These are phyloP conservation scores for Thalassiosira ordinaria DNA, from an alignment of 352 stramenopile species.

Conservation along the genomic window DNA sequence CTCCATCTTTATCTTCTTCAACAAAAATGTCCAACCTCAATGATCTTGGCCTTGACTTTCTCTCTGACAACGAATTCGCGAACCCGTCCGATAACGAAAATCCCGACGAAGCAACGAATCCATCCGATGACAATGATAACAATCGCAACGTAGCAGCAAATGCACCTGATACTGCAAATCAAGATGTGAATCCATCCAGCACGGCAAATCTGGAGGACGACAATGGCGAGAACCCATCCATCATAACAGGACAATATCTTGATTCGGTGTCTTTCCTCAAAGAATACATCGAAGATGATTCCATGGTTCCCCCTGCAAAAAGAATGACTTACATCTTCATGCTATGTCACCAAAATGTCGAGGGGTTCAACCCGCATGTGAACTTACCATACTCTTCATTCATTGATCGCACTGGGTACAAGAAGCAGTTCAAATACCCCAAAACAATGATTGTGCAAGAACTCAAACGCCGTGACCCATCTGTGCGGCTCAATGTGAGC, in stretches of 20 bases:
- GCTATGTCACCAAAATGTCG: background rate
- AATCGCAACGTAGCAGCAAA: too few relatives aligned
- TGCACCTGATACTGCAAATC: too few relatives aligned
- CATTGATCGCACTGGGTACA: background rate
- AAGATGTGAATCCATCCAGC: too few relatives aligned
- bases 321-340: background rate
- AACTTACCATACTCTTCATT: background rate
- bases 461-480: background rate
- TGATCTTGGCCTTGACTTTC: background rate
- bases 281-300: background rate
- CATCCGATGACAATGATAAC: too few relatives aligned
- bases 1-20: background rate
- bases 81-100: too few relatives aligned
- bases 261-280: background rate
- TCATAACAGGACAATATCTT: too few relatives aligned
- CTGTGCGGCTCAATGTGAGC: background rate
- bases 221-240: too few relatives aligned
- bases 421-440: background rate
- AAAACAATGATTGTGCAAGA: conserved; percentile 1
- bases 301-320: background rate
- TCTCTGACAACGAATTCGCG: background rate
- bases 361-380: background rate
- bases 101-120: too few relatives aligned
- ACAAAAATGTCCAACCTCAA: background rate
- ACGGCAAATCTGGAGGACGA: too few relatives aligned